Evolutionary conservation across 2,329 filamentous ascomycete genomes (phyloP), one percentile per base, ranked within the genome.

Genomic region (Venturia carpophila): DNA sequence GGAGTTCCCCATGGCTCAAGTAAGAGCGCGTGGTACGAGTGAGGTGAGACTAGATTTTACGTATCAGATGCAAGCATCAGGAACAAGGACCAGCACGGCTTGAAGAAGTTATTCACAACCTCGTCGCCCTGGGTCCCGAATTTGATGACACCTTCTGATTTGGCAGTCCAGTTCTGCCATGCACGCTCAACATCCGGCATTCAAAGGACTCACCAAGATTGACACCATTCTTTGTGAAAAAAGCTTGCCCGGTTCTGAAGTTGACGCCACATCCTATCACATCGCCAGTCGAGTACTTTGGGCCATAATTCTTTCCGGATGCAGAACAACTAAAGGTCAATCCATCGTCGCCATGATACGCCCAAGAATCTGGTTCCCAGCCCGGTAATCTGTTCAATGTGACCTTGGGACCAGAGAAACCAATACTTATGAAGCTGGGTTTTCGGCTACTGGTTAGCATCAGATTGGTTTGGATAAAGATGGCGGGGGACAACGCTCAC

Each of bases 341-440:
- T 21, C 85, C 85, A 71, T 88, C 85, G 70, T 88, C 85, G 27
- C 85, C 85, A 70, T 87, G 85, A 69, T 87, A 88, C 37, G 83
- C 85, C 81, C 83, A 88, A 3, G 84, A 87, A 64, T 87, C 83
- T 17, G 79, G 79, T 71, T 88, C 85, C 85, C 85, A 88, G 55
- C 85, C 85, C 5, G 85, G 85, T 70, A 87, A 78, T 68, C 84
- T 77, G 68, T 83, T 84, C 42, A 87, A 74, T 1, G 80, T 81
- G 17, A 84, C 84, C 71, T 85, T 86, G 39, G 76, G 76, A 21
- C 80, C 82, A 0, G 83, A 84, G 71, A 88, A 87, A 6, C 85
- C 85, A 64, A 88, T 79, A 17, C 60, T 61, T 42, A 61, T 30
- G 42, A 61, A 45, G 60, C 60, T 61, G 60, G 39, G 19, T 61